phyloP scores from a whole-genome alignment of 2,329 filamentous ascomycete genomes.

The Apiospora koreana region DNA sequence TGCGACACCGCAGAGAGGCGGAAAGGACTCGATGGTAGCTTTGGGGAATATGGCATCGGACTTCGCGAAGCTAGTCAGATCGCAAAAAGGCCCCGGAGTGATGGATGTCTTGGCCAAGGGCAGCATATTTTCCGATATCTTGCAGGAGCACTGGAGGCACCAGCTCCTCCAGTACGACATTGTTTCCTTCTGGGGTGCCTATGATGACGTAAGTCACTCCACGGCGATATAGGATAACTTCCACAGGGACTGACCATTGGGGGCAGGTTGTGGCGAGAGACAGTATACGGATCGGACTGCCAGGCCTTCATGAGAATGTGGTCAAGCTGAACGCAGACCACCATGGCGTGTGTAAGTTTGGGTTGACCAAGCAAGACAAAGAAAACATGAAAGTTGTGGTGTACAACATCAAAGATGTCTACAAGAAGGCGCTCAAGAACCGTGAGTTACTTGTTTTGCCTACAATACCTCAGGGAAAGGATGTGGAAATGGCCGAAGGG shows the following conservation, averaged over 20 bases:
- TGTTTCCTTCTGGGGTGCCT: conserved; percentile 25
- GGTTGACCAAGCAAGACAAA: not conserved
- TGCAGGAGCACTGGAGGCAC: conserved; percentile 8
- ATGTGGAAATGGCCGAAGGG: not conserved
- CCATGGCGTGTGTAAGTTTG: conserved; percentile 21
- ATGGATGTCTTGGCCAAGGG: conserved; percentile 19
- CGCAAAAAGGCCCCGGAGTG: conserved; percentile 20
- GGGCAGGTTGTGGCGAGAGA: conserved; percentile 18
- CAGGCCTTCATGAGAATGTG: conserved; percentile 18
- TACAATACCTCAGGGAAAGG: not conserved
- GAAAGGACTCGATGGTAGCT: conserved; percentile 17
- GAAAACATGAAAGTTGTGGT: conserved; percentile 20
- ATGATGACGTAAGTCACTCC: conserved; percentile 20
- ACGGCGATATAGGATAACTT: not conserved
- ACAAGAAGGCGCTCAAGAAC: conserved; percentile 11
- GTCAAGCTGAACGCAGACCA: conserved; percentile 21
- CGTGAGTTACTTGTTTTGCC: not conserved
- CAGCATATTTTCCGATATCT: conserved; percentile 23
- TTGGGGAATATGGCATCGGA: conserved; percentile 20
- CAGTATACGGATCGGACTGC: conserved; percentile 15
- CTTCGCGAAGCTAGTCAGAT: conserved; percentile 19
- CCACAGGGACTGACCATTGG: not conserved
- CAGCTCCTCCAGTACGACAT: conserved; percentile 10
- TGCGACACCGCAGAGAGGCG: conserved; percentile 27
- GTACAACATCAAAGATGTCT: conserved; percentile 16